These are phyloP conservation scores for Dichotomopilus funicola DNA, from an alignment of 2,329 filamentous ascomycete genomes.

Conservation along the genomic window DNA sequence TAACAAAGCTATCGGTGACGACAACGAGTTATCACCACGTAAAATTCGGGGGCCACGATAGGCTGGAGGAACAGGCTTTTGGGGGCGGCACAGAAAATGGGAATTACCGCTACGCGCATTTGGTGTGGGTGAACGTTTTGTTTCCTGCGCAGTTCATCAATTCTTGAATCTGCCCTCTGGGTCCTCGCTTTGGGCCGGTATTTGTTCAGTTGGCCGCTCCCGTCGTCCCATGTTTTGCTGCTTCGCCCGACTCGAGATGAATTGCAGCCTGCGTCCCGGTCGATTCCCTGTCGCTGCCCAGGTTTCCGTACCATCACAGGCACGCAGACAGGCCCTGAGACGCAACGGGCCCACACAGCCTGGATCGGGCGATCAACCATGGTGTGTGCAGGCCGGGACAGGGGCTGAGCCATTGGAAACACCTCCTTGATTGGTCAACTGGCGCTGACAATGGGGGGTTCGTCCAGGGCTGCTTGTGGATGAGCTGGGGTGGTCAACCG, in stretches of 20 bases:
- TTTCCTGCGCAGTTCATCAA: no score
- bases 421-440: constrained; percentile 14
- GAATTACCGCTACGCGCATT: no score
- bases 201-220: neutral
- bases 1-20: no score
- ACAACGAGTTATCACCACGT: neutral
- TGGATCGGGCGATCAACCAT: constrained; percentile 21
- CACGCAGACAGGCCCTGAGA: no score
- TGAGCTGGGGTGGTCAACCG: constrained; percentile 8
- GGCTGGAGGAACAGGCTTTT: neutral
- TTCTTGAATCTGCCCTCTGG: no score
- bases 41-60: neutral
- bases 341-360: constrained; percentile 1
- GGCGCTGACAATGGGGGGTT: constrained; percentile 9
- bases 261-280: no score
- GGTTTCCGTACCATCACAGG: no score
- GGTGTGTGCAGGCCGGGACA: constrained; percentile 12
- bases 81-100: neutral
- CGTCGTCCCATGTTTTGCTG: neutral
- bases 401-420: constrained; percentile 17
- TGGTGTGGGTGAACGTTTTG: no score
- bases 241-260: no score
- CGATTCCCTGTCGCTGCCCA: no score
- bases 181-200: neutral
- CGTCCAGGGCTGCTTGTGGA: constrained; percentile 13